Percentiles rank a stretch among this genome's conserved stretches.
These are phyloP conservation scores for Pichia cephalocereana DNA, from an alignment of 805 yeast species.

Conservation along the genomic window DNA sequence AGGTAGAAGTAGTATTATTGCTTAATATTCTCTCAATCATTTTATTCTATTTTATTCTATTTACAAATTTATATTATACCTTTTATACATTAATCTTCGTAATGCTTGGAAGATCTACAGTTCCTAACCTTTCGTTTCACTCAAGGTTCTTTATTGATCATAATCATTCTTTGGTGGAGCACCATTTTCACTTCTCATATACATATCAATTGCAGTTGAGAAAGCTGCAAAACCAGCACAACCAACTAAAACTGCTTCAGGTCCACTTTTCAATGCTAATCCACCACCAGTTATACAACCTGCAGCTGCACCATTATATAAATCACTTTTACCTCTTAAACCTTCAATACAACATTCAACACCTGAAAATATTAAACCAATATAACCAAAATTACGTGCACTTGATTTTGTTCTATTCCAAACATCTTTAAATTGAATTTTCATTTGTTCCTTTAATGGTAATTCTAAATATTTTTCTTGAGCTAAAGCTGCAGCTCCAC, in stretches of 20 bases:
- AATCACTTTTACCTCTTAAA: constrained; percentile 79
- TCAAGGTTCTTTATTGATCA: constrained; percentile 36
- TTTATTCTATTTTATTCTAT: background rate
- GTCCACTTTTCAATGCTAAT: constrained; percentile 85
- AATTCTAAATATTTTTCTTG: constrained; percentile 35
- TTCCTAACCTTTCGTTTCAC: no score
- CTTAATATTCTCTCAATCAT: background rate
- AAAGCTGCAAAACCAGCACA: constrained; percentile 98
- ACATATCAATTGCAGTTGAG: constrained; percentile 79
- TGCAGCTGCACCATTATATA: constrained; percentile 84
- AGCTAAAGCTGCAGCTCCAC: constrained; percentile 18
- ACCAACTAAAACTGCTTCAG: constrained; percentile 82
- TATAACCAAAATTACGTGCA: constrained; percentile 90
- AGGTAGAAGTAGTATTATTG: constrained; percentile 31
- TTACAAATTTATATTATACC: background rate
- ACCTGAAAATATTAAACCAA: constrained; percentile 86
- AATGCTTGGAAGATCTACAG: no score
- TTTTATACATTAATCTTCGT: background rate
- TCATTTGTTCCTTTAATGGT: constrained; percentile 90
- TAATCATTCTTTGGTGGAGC: constrained; percentile 85
- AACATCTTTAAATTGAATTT: constrained; percentile 86
- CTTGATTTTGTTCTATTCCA: constrained; percentile 77
- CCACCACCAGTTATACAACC: constrained; percentile 98
- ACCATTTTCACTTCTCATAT: constrained; percentile 74
- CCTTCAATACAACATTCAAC: constrained; percentile 88